phyloP scores from a whole-genome alignment of 2,329 filamentous ascomycete species.

The Epicoccum sorghinum region DNA sequence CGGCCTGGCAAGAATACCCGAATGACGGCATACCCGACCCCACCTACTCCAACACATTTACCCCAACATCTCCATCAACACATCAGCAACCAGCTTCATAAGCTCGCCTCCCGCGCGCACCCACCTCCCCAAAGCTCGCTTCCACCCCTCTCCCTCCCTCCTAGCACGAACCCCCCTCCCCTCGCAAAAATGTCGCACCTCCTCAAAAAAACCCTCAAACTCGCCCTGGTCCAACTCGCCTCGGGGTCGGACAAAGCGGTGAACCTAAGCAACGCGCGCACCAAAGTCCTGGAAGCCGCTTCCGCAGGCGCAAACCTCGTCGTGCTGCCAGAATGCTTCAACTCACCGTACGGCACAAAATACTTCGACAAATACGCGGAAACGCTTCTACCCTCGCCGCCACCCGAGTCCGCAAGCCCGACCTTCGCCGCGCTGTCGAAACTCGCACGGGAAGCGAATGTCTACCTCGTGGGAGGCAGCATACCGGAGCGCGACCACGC shows the following conservation, averaged over 20 bases:
- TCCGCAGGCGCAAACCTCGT: conserved; percentile 78
- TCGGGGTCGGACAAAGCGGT: conserved; percentile 73
- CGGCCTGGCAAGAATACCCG: background rate
- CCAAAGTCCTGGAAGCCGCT: conserved; percentile 83
- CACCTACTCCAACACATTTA: conserved; percentile 11
- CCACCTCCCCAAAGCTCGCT: background rate
- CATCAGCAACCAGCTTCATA: conserved; percentile 2
- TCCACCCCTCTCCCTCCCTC: background rate
- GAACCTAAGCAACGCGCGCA: conserved; percentile 81
- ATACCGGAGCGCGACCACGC: conserved; percentile 79
- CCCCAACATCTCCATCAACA: conserved; percentile 8
- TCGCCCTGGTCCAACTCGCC: conserved; percentile 57
- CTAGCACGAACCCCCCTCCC: background rate
- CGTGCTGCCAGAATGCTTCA: conserved; percentile 98
- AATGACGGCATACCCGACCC: conserved; percentile 10
- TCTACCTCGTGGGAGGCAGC: conserved; percentile 88
- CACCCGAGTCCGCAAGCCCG: conserved; percentile 71
- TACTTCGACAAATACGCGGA: conserved; percentile 95
- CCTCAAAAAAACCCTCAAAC: conserved; percentile 47
- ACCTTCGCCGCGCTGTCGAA: conserved; percentile 83
- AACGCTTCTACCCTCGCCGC: conserved; percentile 78
- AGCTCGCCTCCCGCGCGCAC: background rate
- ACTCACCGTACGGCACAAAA: conserved; percentile 91
- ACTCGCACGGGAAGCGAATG: conserved; percentile 77
- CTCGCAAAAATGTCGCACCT: conserved; percentile 30